These are phyloP conservation scores for Smithsoniella earleae DNA, from an alignment of 163 green algal genomes.

Conservation along the genomic window DNA sequence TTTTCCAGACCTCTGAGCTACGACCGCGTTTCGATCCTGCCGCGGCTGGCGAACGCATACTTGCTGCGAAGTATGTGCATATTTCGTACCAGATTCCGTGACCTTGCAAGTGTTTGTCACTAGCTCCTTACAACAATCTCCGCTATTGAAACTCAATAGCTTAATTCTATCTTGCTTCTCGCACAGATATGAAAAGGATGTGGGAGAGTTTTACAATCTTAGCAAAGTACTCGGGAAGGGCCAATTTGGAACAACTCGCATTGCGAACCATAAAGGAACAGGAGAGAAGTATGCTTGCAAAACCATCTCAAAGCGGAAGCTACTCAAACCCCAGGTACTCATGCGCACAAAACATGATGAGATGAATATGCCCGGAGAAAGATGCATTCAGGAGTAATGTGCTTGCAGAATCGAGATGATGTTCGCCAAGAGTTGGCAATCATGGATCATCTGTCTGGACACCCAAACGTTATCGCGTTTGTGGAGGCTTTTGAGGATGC, in stretches of 20 bases:
- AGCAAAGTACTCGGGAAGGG: slow-evolving; percentile 43
- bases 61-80: background rate
- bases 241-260: slow-evolving; percentile 46
- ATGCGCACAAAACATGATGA: slow-evolving; percentile 64
- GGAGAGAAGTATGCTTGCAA: slow-evolving; percentile 64
- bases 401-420: background rate
- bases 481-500: slow-evolving; percentile 85
- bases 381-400: slow-evolving; percentile 1
- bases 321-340: slow-evolving; percentile 62
- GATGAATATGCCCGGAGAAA: slow-evolving; percentile 5
- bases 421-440: slow-evolving; percentile 47
- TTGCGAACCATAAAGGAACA: slow-evolving; percentile 39
- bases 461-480: slow-evolving; percentile 81
- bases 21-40: no score
- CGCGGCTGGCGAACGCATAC: background rate
- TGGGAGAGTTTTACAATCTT: slow-evolving; percentile 6
- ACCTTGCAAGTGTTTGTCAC: background rate
- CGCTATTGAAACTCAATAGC: background rate
- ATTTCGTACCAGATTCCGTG: background rate
- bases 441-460: slow-evolving; percentile 86
- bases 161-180: background rate
- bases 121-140: no score
- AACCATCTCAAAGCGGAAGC: slow-evolving; percentile 79
- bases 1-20: no score
- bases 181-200: slow-evolving; percentile 3